Conservation (phyloP, 331 rosid species). For the Quercus phellos region DNA sequence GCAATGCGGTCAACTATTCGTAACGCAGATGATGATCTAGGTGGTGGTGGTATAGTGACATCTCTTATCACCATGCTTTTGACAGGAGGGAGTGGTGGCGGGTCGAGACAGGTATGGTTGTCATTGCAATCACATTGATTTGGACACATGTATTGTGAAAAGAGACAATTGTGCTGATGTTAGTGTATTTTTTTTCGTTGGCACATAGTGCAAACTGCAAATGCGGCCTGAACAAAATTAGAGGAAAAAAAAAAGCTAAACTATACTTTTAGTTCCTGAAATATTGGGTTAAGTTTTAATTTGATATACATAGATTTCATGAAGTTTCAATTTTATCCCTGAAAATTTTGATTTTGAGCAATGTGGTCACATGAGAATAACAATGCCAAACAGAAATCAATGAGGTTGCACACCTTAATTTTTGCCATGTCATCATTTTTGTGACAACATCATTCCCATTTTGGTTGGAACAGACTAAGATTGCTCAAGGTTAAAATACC, state of each 20-base stretch:
- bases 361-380: background rate
- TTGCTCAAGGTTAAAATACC: background rate
- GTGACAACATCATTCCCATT: background rate
- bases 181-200: background rate
- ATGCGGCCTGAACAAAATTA: background rate
- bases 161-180: background rate
- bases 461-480: background rate
- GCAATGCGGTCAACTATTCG: constrained; percentile 76
- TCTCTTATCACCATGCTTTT: constrained; percentile 82
- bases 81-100: constrained; percentile 77
- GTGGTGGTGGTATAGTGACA: constrained; percentile 43
- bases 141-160: background rate
- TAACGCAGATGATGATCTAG: constrained; percentile 44
- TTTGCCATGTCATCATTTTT: background rate
- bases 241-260: background rate
- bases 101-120: constrained; percentile 71
- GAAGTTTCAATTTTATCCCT: background rate
- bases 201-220: background rate
- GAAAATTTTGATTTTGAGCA: background rate
- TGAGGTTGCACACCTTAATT: too few relatives aligned
- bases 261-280: background rate
- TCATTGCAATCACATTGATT: background rate
- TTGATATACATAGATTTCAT: background rate
- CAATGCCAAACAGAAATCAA: too few relatives aligned
- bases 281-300: background rate